phyloP scores from a whole-genome alignment of 345 rosid genomes.

The rapeseed (Brassica napus) region DNA sequence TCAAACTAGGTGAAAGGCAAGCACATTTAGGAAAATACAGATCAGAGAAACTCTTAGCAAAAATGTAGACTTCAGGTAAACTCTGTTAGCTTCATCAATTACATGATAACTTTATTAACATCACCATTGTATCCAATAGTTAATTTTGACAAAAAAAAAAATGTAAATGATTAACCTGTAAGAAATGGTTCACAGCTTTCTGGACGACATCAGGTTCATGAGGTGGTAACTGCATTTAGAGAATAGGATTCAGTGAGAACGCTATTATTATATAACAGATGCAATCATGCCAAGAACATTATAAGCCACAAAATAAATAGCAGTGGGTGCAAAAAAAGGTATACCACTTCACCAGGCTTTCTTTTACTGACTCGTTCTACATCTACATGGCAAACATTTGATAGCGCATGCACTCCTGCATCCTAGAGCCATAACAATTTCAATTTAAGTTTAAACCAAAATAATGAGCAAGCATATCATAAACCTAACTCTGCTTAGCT shows the following conservation, averaged over 20 bases:
- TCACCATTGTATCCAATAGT: not conserved
- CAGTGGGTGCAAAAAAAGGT: not conserved
- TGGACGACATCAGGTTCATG: constrained; percentile 86
- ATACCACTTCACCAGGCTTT: constrained; percentile 91
- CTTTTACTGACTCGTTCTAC: constrained; percentile 86
- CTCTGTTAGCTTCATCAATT: not conserved
- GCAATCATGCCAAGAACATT: not conserved
- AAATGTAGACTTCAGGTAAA: not conserved
- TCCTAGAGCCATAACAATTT: constrained; percentile 51
- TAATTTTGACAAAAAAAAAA: not conserved
- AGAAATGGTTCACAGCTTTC: constrained; percentile 91
- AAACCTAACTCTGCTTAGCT: not conserved
- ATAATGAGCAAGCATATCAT: not conserved
- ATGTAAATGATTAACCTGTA: constrained; percentile 58
- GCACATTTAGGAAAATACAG: not conserved
- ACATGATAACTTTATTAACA: not conserved
- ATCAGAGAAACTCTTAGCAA: not conserved
- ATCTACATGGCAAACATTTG: constrained; percentile 97
- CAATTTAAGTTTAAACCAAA: not conserved
- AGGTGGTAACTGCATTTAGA: constrained; percentile 73
- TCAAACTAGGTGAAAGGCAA: constrained; percentile 10
- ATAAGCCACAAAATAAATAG: not conserved
- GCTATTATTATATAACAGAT: not conserved
- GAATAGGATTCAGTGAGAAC: constrained; percentile 8
- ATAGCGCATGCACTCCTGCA: constrained; percentile 93